A percentile compares a stretch with the other conserved stretches of the same genome.
These are phyloP conservation scores for Paraconiothyrium sp. DNA, from an alignment of 2,329 filamentous ascomycete species.

Conservation along the genomic window DNA sequence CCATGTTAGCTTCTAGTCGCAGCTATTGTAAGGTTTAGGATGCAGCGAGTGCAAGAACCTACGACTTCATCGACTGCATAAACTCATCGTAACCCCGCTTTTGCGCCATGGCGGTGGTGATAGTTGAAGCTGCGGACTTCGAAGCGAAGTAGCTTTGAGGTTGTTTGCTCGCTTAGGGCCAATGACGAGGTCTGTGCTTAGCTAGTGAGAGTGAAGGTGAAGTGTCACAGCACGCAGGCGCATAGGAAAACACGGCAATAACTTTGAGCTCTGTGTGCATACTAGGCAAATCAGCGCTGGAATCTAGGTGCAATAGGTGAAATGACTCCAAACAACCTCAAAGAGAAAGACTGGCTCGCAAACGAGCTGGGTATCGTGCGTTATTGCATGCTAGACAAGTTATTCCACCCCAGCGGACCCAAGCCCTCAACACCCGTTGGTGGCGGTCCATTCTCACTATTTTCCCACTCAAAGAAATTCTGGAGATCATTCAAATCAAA, in stretches of 20 bases:
- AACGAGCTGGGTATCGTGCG: constrained; percentile 1
- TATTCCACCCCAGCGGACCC: constrained; percentile 40
- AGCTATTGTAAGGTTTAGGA: background rate
- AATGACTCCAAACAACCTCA: background rate
- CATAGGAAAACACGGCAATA: background rate
- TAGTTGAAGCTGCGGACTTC: too few species aligned
- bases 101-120: background rate
- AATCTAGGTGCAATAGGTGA: background rate
- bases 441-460: constrained; percentile 35
- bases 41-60: background rate
- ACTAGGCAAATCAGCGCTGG: too few species aligned
- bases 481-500: constrained; percentile 45
- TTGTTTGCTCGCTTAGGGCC: background rate
- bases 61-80: constrained; percentile 10
- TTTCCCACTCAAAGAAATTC: constrained; percentile 46
- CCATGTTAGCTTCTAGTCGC: background rate
- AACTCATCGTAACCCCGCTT: constrained; percentile 4
- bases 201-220: background rate
- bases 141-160: background rate
- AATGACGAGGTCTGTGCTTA: background rate
- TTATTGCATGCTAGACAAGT: constrained; percentile 20
- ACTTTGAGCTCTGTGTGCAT: too few species aligned
- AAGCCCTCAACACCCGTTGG: constrained; percentile 42
- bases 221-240: background rate
- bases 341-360: background rate